Conservation (phyloP, 805 yeast species). For the Teunomyces kruisii region DNA sequence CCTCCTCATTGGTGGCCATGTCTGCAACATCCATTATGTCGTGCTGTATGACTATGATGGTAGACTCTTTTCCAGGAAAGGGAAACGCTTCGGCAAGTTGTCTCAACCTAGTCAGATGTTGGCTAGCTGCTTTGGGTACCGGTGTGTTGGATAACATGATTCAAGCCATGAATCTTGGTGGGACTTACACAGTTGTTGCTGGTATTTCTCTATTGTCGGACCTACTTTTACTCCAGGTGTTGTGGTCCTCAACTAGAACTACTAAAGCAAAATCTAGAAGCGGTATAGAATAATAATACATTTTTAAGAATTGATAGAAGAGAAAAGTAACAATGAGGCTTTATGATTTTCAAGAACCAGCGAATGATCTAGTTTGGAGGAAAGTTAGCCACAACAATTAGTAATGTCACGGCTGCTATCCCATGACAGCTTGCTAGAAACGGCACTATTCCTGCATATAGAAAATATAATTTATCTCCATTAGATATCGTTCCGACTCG, state of each 20-base stretch:
- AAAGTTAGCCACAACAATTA: no score
- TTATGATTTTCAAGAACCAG: no score
- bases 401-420: no score
- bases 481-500: neutral
- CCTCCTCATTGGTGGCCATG: slow-evolving; percentile 55
- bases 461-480: neutral
- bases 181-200: slow-evolving; percentile 72
- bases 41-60: slow-evolving; percentile 60
- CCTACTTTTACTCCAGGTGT: neutral
- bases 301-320: no score
- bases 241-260: neutral
- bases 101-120: slow-evolving; percentile 70
- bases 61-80: slow-evolving; percentile 68
- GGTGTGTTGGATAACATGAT: slow-evolving; percentile 68
- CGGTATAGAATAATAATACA: no score
- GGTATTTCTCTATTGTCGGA: slow-evolving; percentile 34
- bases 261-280: no score
- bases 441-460: neutral
- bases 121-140: slow-evolving; percentile 63
- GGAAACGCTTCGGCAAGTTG: slow-evolving; percentile 75
- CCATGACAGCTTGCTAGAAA: no score
- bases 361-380: no score
- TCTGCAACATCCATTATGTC: slow-evolving; percentile 57
- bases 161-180: slow-evolving; percentile 59
- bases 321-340: no score